Evolutionary conservation across 306 rosid species (phyloP).

Genomic region (Cicer cuneatum): DNA sequence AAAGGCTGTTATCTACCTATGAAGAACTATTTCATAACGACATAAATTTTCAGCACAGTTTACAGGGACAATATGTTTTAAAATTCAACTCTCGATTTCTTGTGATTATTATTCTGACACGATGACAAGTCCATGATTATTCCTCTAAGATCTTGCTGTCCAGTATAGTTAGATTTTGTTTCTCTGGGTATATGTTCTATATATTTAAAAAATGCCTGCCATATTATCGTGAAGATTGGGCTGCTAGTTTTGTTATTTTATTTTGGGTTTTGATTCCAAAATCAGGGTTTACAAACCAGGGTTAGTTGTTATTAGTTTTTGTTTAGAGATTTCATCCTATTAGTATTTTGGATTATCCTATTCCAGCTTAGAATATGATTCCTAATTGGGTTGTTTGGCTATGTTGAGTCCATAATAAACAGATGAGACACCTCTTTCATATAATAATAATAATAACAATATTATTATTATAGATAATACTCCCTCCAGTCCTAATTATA

Average conservation of each 20-base stretch:
- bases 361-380: slow-evolving; percentile 25
- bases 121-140: slow-evolving; percentile 21
- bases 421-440: neutral
- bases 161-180: neutral
- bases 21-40: neutral
- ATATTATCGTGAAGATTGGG: neutral
- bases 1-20: neutral
- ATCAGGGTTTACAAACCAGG: neutral
- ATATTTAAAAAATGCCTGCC: neutral
- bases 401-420: slow-evolving; percentile 10
- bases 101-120: slow-evolving; percentile 9
- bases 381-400: slow-evolving; percentile 1
- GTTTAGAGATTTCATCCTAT: neutral
- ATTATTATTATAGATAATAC: too few relatives aligned
- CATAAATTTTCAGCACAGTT: neutral
- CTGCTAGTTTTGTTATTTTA: neutral
- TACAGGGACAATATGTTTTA: neutral
- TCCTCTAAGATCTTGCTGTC: neutral
- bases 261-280: slow-evolving; percentile 4
- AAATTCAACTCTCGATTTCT: neutral
- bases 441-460: neutral
- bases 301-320: neutral
- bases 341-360: neutral
- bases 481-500: too few relatives aligned
- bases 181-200: neutral